Evolutionary conservation across 768 basidiomycete genomes (phyloP).

Genomic region (Pleurotus eryngii): DNA sequence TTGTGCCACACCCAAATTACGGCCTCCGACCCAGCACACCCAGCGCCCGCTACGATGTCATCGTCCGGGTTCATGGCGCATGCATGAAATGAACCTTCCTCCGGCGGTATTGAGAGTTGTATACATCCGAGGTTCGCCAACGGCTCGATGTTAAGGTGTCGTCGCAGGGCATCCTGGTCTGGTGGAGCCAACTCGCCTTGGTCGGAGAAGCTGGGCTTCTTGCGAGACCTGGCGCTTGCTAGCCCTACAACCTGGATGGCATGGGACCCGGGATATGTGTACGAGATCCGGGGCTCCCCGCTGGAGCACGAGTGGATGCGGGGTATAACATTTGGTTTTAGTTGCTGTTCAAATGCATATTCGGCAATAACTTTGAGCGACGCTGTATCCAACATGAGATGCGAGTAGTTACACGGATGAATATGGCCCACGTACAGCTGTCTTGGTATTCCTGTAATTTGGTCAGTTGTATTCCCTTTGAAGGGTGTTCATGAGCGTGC

Average conservation of each 20-base stretch:
- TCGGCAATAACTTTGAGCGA: constrained; percentile 64
- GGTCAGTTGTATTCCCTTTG: neutral
- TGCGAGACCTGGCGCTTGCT: constrained; percentile 40
- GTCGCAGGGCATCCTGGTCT: neutral
- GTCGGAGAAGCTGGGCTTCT: constrained; percentile 40
- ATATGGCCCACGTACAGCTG: constrained; percentile 48
- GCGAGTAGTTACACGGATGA: neutral
- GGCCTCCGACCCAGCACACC: constrained; percentile 24
- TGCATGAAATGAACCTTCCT: constrained; percentile 29
- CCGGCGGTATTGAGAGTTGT: constrained; percentile 11
- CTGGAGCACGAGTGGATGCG: constrained; percentile 38
- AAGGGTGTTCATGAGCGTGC: constrained; percentile 15
- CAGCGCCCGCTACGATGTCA: constrained; percentile 32
- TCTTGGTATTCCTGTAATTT: constrained; percentile 65
- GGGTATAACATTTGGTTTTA: constrained; percentile 21
- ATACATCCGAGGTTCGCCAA: neutral
- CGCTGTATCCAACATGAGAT: constrained; percentile 31
- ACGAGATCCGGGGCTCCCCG: constrained; percentile 49
- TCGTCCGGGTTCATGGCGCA: constrained; percentile 44
- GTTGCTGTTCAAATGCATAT: constrained; percentile 37
- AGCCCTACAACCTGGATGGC: constrained; percentile 44
- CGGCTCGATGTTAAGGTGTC: neutral
- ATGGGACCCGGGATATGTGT: constrained; percentile 35
- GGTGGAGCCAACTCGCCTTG: constrained; percentile 12
- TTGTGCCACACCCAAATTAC: constrained; percentile 40